Evolutionary conservation across 805 yeast genomes (phyloP).

Genomic region (Myxozyma neotropica): DNA sequence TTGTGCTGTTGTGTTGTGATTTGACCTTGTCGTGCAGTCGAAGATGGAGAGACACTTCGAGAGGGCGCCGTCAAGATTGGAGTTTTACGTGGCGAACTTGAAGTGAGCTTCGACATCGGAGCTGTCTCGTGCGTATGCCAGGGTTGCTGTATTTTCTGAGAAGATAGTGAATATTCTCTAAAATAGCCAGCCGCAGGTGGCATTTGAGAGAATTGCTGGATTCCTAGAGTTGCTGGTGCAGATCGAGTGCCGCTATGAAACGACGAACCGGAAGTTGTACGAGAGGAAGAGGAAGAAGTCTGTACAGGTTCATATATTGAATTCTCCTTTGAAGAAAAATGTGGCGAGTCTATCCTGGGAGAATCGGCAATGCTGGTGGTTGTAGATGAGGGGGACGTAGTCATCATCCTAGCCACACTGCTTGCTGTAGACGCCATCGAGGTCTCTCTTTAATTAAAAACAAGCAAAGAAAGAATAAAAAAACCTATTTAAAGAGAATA

Average conservation of each 20-base stretch:
- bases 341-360: background rate
- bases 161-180: background rate
- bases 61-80: background rate
- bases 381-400: too few relatives aligned
- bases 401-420: too few relatives aligned
- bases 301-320: background rate
- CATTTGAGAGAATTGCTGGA: background rate
- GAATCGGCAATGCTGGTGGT: too few relatives aligned
- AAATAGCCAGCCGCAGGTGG: background rate
- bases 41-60: constrained; percentile 4
- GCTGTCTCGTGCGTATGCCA: background rate
- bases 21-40: background rate
- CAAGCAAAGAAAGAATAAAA: too few relatives aligned
- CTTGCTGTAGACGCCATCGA: too few relatives aligned
- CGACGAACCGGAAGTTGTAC: background rate
- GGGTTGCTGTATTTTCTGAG: background rate
- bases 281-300: background rate
- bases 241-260: constrained; percentile 1
- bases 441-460: too few relatives aligned
- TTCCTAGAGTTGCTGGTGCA: constrained; percentile 2
- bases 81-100: background rate
- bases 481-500: too few relatives aligned
- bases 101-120: background rate
- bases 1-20: background rate
- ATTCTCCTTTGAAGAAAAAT: background rate